Evolutionary conservation across 2,329 filamentous ascomycete species (phyloP), one percentile per base, ranked within the genome.

Genomic region (Ascochyta lentis): DNA sequence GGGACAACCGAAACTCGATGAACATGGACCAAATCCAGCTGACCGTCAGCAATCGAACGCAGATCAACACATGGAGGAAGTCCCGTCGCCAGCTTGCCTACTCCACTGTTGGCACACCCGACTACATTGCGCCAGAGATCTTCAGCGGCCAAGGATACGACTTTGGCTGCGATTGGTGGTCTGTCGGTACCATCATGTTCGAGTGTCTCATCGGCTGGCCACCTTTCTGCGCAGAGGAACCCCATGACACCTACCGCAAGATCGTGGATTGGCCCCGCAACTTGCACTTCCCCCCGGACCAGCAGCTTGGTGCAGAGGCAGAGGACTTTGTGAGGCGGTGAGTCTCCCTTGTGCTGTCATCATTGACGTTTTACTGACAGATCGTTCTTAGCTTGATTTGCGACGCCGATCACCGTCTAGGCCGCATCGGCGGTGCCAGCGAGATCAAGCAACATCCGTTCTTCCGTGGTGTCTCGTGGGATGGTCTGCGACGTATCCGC

Each of bases 151-250:
- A 96, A 70, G 95, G 95, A 44, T 99, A 99, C 80, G 91, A 92
- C 55, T 96, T 94, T 71, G 89, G 96, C 74, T 99, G 95, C 76
- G 95, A 99, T 81, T 99, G 95, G 95, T 99, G 95, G 95, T 96
- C 91, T 22, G 85, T 99, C 45, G 95, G 95, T 49, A 97, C 95
- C 40, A 99, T 99, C 79, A 98, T 99, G 95, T 99, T 98, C 70
- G 95, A 99, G 78, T 99, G 95, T 77, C 83, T 99, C 65, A 92
- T 99, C 59, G 95, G 95, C 69, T 99, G 95, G 95, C 95, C 95
- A 51, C 95, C 95, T 27, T 99, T 99, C 85, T 99, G 95, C 76
- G 94, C 95, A 19, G 95, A 99, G 76, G 94, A 98, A 74, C 91
- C 92, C 58, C 94, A 96, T 73, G 95, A 98, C 76, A 98, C 95